Evolutionary conservation across 78 protist genomes (phyloP).

Genomic region (Planoprotostelium fungivorum): DNA sequence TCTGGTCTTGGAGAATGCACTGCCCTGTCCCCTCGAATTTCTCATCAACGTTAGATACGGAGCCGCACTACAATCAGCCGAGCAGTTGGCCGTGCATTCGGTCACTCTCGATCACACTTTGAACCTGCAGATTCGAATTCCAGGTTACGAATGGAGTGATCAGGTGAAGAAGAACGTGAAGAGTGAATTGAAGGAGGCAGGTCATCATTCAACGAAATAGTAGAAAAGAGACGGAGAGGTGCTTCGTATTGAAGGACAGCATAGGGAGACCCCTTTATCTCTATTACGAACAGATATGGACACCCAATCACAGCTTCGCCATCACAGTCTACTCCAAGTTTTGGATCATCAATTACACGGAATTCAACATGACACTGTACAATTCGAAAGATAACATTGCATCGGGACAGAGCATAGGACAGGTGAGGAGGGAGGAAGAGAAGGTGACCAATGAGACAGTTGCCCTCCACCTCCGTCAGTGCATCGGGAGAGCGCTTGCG

Average conservation of each 20-base stretch:
- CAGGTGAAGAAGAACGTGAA: background rate
- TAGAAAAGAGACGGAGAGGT: background rate
- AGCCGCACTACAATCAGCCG: background rate
- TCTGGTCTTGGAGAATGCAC: background rate
- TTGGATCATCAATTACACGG: background rate
- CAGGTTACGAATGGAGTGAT: background rate
- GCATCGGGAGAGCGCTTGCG: background rate
- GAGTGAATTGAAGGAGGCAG: background rate
- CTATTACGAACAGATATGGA: background rate
- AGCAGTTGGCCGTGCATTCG: background rate
- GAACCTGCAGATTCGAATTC: background rate
- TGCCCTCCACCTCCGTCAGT: background rate
- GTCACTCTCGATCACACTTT: background rate
- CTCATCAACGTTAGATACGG: background rate
- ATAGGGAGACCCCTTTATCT: background rate
- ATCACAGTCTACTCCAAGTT: background rate
- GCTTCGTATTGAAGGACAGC: background rate
- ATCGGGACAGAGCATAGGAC: background rate
- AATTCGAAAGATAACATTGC: background rate
- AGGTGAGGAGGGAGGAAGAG: too few relatives aligned
- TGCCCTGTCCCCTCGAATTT: background rate
- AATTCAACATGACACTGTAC: background rate
- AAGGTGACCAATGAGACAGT: too few relatives aligned
- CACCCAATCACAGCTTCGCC: background rate
- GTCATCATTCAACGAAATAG: background rate